Evolutionary conservation across 192 early-diverging fungal species (phyloP).

Genomic region (Chytriomyces sp.): DNA sequence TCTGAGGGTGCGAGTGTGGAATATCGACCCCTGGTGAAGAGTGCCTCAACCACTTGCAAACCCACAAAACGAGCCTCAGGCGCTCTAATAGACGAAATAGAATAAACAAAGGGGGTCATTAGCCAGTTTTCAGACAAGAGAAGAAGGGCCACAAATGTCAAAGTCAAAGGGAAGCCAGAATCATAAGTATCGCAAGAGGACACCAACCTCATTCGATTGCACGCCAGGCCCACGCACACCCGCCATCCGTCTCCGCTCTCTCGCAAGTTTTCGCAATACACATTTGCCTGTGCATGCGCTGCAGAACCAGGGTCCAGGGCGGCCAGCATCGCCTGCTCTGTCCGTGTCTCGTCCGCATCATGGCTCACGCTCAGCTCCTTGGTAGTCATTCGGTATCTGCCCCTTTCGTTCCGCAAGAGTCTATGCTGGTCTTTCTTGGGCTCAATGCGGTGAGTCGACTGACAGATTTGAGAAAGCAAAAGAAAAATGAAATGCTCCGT

Average conservation of each 20-base stretch:
- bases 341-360: conserved; percentile 8
- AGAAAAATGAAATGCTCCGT: no score
- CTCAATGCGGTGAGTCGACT: no score
- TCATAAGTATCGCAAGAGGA: neutral
- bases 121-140: no score
- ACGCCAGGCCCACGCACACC: conserved; percentile 80
- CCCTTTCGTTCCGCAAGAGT: no score
- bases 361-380: neutral
- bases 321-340: conserved; percentile 39
- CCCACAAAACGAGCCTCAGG: conserved; percentile 85
- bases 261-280: conserved; percentile 84
- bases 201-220: conserved; percentile 62
- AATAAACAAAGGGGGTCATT: no score
- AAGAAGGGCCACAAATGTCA: no score
- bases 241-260: conserved; percentile 81
- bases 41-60: conserved; percentile 55
- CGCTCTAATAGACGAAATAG: conserved; percentile 47
- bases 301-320: conserved; percentile 76
- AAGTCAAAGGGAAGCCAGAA: no score
- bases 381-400: no score
- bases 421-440: no score
- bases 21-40: conserved; percentile 14
- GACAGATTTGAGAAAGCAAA: no score
- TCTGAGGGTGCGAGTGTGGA: conserved; percentile 38
- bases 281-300: conserved; percentile 74